A percentile compares a stretch with the other conserved stretches of the same genome.
Evolutionary conservation across 2,329 filamentous ascomycete genomes (phyloP).

Genomic region (Diaporthe destruens): DNA sequence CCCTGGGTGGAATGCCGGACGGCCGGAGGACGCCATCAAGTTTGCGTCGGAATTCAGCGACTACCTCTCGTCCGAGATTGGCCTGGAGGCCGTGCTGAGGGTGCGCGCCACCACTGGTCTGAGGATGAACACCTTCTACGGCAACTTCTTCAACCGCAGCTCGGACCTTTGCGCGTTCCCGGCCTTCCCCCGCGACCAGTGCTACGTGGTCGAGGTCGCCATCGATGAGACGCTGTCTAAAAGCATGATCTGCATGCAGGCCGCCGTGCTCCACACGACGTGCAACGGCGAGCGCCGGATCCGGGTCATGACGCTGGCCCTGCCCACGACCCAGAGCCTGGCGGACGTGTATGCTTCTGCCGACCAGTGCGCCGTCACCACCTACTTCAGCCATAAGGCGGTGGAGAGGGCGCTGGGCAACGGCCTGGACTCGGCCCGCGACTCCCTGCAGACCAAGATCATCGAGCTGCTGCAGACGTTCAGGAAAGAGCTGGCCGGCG

Average conservation of each 20-base stretch:
- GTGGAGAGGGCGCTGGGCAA: conserved; percentile 89
- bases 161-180: conserved; percentile 98
- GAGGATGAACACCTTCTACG: conserved; percentile 98
- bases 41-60: conserved; percentile 98
- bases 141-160: conserved; percentile 99
- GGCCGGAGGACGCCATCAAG: conserved; percentile 96
- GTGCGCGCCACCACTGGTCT: conserved; percentile 95
- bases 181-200: conserved; percentile 96
- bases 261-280: conserved; percentile 95
- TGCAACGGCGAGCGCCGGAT: conserved; percentile 98
- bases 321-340: conserved; percentile 91
- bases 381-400: conserved; percentile 97
- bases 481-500: conserved; percentile 94
- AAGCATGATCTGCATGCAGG: conserved; percentile 91
- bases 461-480: conserved; percentile 95
- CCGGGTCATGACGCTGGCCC: conserved; percentile 89
- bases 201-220: conserved; percentile 97
- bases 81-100: conserved; percentile 93
- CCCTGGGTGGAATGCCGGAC: conserved; percentile 94
- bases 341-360: conserved; percentile 95
- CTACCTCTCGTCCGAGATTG: conserved; percentile 96
- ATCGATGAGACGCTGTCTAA: conserved; percentile 96
- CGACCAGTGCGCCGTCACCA: conserved; percentile 92
- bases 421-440: conserved; percentile 89
- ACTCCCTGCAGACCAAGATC: conserved; percentile 90